Conservation (phyloP, 495 filamentous ascomycete genomes). For the Lasiosphaeria miniovina region DNA sequence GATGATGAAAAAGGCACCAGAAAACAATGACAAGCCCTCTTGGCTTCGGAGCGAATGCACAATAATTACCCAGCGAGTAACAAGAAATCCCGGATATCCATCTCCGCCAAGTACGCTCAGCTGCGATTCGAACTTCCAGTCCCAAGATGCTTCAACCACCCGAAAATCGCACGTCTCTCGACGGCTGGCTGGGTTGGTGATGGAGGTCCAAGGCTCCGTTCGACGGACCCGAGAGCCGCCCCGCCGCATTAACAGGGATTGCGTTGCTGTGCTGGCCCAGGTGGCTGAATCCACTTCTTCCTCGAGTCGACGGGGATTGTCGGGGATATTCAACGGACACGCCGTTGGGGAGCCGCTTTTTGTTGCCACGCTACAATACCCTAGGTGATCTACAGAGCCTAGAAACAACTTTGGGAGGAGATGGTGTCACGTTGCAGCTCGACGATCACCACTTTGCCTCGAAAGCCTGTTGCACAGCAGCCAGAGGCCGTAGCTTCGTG, state of each 20-base stretch:
- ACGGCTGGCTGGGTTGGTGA: neutral
- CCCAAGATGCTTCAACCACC: too few relatives aligned
- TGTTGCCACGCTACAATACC: conserved; percentile 22
- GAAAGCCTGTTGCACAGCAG: neutral
- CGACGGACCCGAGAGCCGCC: conserved; percentile 12
- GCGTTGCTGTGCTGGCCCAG: neutral
- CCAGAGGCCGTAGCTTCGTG: neutral
- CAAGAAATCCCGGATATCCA: too few relatives aligned
- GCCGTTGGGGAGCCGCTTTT: conserved; percentile 14
- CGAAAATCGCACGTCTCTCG: too few relatives aligned
- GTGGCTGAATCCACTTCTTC: conserved; percentile 4
- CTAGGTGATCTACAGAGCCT: conserved; percentile 23
- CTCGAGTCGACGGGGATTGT: neutral
- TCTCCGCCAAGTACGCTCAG: too few relatives aligned
- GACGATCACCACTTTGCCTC: conserved; percentile 6
- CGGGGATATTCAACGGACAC: conserved; percentile 8
- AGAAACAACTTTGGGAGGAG: conserved; percentile 11
- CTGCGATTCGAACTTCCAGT: too few relatives aligned
- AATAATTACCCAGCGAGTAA: too few relatives aligned
- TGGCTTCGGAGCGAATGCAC: too few relatives aligned
- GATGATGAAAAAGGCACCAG: too few relatives aligned
- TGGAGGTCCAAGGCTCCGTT: neutral
- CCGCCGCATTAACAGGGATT: conserved; percentile 25
- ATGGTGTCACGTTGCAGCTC: conserved; percentile 4
- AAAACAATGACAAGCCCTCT: too few relatives aligned